Conservation (phyloP, 2,329 filamentous ascomycete genomes). For the Amauroascus niger region DNA sequence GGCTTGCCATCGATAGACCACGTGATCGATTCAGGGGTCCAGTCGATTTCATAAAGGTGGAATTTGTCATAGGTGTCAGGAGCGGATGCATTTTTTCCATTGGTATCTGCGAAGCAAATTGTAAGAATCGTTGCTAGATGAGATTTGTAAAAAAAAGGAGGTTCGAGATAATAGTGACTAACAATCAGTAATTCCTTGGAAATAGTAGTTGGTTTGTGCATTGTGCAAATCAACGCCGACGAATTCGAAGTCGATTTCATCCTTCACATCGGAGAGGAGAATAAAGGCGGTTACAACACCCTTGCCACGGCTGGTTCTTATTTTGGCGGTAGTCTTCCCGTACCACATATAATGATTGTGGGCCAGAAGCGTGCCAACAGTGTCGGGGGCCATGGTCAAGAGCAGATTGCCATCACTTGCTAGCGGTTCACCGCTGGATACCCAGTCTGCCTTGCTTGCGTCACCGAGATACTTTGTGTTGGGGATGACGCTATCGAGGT, state of each 20-base stretch:
- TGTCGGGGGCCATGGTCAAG: conserved; percentile 79
- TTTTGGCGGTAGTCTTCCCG: conserved; percentile 73
- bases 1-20: conserved; percentile 80
- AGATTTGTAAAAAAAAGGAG: not conserved
- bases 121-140: not conserved
- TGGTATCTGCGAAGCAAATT: conserved; percentile 51
- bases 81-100: conserved; percentile 60
- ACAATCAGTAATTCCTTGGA: conserved; percentile 87
- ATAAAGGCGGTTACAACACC: conserved; percentile 98
- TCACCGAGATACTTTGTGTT: conserved; percentile 84
- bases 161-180: conserved; percentile 32
- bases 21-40: conserved; percentile 74
- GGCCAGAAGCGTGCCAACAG: conserved; percentile 77
- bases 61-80: conserved; percentile 63
- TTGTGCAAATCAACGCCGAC: conserved; percentile 67
- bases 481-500: conserved; percentile 57
- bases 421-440: conserved; percentile 67
- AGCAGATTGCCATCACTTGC: conserved; percentile 55
- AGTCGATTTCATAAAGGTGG: conserved; percentile 89
- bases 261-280: conserved; percentile 86
- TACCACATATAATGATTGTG: conserved; percentile 92
- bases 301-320: conserved; percentile 73
- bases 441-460: conserved; percentile 71
- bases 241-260: conserved; percentile 97
- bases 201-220: conserved; percentile 95